Evolutionary conservation across 768 basidiomycete species (phyloP).

Genomic region (Amanita subjunquillea): DNA sequence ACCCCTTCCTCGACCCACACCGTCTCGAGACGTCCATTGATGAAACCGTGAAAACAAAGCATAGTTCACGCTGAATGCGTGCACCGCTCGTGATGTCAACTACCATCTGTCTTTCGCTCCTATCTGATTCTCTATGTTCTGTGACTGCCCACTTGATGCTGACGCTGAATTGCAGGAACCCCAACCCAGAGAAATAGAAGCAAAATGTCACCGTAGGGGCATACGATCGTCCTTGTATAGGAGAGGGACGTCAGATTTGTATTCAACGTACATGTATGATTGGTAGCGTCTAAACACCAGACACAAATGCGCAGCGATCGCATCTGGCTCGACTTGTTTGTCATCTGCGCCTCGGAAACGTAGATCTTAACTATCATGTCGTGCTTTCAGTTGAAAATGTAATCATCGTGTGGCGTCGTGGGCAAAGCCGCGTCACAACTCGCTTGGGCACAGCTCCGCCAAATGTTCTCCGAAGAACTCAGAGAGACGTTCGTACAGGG

Average conservation of each 20-base stretch:
- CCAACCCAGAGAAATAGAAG: conserved; percentile 55
- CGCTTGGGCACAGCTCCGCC: too few relatives aligned
- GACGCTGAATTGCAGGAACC: conserved; percentile 33
- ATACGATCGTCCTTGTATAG: neutral
- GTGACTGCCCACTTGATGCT: conserved; percentile 8
- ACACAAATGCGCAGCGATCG: too few relatives aligned
- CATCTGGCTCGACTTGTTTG: too few relatives aligned
- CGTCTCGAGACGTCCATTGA: conserved; percentile 19
- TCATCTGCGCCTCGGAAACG: too few relatives aligned
- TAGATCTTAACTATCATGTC: too few relatives aligned
- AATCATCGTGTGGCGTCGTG: too few relatives aligned
- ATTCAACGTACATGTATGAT: neutral
- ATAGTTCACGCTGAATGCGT: conserved; percentile 96
- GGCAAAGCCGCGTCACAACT: too few relatives aligned
- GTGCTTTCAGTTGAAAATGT: too few relatives aligned
- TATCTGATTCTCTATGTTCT: conserved; percentile 62
- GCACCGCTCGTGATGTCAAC: conserved; percentile 65
- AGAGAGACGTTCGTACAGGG: too few relatives aligned
- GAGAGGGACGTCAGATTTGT: neutral
- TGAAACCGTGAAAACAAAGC: conserved; percentile 53
- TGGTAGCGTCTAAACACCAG: too few relatives aligned
- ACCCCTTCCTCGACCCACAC: conserved; percentile 1
- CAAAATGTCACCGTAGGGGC: neutral
- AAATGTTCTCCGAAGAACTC: too few relatives aligned
- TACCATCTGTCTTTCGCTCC: conserved; percentile 98